These are phyloP conservation scores for Phytophthora chlamydospora DNA, from an alignment of 352 stramenopile species.

Conservation along the genomic window DNA sequence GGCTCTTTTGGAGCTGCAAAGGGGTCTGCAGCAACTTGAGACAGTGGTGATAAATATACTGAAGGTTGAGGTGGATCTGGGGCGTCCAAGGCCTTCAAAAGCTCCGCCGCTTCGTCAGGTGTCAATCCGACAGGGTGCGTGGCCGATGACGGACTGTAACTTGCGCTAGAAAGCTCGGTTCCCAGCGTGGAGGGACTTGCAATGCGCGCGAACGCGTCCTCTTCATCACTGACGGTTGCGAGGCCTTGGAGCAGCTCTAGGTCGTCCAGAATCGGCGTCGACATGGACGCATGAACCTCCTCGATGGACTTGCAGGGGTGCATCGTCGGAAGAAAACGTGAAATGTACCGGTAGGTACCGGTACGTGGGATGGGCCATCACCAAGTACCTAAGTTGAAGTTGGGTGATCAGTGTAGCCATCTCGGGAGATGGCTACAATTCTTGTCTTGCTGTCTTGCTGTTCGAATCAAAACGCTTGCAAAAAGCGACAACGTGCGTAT, in stretches of 20 bases:
- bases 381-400: too few relatives aligned
- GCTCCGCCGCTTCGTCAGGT: slow-evolving; percentile 38
- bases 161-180: slow-evolving; percentile 15
- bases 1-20: slow-evolving; percentile 2
- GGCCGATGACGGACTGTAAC: slow-evolving; percentile 14
- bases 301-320: slow-evolving; percentile 2
- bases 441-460: too few relatives aligned
- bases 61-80: slow-evolving; percentile 16
- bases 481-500: too few relatives aligned
- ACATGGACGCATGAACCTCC: slow-evolving; percentile 8
- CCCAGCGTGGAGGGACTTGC: slow-evolving; percentile 5
- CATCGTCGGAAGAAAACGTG: slow-evolving; percentile 17
- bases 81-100: slow-evolving; percentile 38
- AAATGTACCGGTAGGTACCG: background rate
- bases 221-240: background rate
- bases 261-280: slow-evolving; percentile 9
- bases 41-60: background rate
- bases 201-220: background rate
- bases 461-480: too few relatives aligned
- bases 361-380: background rate
- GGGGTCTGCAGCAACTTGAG: background rate
- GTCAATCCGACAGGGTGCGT: slow-evolving; percentile 20
- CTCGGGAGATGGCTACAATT: too few relatives aligned
- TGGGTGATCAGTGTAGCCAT: too few relatives aligned
- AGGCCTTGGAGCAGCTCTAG: background rate